phyloP scores from a whole-genome alignment of 495 filamentous ascomycete genomes.

The Hyaloscypha bicolor region DNA sequence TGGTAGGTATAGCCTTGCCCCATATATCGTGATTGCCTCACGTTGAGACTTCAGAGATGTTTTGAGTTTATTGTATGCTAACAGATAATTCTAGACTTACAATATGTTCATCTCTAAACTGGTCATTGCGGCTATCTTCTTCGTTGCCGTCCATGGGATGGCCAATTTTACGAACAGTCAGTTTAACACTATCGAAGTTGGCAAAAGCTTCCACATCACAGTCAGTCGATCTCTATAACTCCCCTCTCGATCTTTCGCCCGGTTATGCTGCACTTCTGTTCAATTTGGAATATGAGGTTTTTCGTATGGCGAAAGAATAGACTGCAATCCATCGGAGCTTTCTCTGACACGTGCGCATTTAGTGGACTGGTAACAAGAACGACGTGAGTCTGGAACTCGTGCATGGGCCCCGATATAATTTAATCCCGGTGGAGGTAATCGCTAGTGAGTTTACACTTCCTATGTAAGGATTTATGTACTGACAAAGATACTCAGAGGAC shows the following conservation, averaged over 20 bases:
- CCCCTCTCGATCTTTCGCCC: background rate
- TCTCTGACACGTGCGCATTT: background rate
- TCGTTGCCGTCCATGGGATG: background rate
- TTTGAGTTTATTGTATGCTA: background rate
- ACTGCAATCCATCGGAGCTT: background rate
- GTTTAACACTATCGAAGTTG: background rate
- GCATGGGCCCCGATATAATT: background rate
- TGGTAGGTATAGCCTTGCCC: background rate
- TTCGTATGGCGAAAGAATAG: background rate
- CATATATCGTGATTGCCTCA: background rate
- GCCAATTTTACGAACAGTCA: background rate
- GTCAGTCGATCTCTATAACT: background rate
- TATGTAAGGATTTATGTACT: background rate
- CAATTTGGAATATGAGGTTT: background rate
- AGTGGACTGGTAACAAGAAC: background rate
- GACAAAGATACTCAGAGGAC: background rate
- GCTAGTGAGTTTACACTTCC: background rate
- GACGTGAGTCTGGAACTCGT: background rate
- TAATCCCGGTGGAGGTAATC: background rate
- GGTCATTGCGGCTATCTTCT: background rate
- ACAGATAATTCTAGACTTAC: background rate
- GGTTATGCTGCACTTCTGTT: background rate
- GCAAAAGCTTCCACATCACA: background rate
- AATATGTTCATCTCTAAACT: background rate
- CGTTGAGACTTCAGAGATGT: background rate